phyloP scores from a whole-genome alignment of 2,329 filamentous ascomycete genomes.

The Tolypocladium sp. region DNA sequence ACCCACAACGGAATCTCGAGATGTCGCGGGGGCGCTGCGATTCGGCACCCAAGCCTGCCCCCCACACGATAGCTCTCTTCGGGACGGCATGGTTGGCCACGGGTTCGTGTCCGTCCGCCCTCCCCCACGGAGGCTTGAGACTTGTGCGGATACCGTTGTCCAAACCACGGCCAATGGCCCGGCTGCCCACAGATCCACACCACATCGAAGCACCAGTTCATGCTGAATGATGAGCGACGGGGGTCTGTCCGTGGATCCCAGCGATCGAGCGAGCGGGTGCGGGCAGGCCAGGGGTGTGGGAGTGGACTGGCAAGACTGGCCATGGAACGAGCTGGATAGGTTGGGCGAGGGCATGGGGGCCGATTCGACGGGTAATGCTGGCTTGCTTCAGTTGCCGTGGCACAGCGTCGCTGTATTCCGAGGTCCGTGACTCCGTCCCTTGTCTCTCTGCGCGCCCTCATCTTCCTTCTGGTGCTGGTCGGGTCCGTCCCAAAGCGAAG shows the following conservation, averaged over 20 bases:
- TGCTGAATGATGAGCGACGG: neutral
- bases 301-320: neutral
- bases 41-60: neutral
- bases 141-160: neutral
- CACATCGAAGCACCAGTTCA: neutral
- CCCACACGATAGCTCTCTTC: slow-evolving; percentile 2
- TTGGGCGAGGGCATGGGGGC: neutral
- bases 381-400: neutral
- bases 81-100: neutral
- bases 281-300: neutral
- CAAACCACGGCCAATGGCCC: neutral
- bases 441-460: neutral
- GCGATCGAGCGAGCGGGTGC: neutral
- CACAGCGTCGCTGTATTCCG: neutral
- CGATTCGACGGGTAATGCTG: neutral
- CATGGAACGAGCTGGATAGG: neutral
- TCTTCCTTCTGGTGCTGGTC: neutral
- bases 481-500: neutral
- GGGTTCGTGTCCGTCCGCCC: neutral
- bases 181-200: neutral
- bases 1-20: neutral
- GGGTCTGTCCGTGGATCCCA: neutral
- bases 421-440: neutral
- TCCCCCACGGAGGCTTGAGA: slow-evolving; percentile 3
- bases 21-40: neutral